These are phyloP conservation scores for Apiotrichum laibachii DNA, from an alignment of 1,284 basidiomycete species.

Conservation along the genomic window DNA sequence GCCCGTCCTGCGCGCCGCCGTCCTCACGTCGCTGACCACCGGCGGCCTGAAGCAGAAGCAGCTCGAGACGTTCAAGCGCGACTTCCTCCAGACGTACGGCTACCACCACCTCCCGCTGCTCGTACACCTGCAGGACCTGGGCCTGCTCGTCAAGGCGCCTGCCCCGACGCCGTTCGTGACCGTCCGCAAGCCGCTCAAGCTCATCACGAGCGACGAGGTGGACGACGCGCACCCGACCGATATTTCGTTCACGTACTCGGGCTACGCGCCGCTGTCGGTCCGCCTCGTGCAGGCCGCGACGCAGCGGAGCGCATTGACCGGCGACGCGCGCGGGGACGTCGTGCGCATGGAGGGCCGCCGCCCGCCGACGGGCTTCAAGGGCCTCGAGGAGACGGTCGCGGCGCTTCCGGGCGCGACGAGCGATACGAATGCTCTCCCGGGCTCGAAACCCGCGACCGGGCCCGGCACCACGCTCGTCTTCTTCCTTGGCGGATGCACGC, in stretches of 20 bases:
- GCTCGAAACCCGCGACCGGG: not conserved
- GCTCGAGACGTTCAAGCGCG: constrained; percentile 84
- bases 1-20: constrained; percentile 72
- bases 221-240: constrained; percentile 74
- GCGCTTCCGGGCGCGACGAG: constrained; percentile 80
- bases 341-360: constrained; percentile 23
- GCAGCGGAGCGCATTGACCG: constrained; percentile 74
- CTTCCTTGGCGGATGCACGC: constrained; percentile 98
- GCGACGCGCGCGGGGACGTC: constrained; percentile 51
- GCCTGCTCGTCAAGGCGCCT: constrained; percentile 57
- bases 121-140: constrained; percentile 70
- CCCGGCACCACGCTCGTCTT: constrained; percentile 80
- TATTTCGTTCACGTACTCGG: constrained; percentile 93
- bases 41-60: constrained; percentile 85
- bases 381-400: constrained; percentile 84
- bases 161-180: constrained; percentile 59
- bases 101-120: constrained; percentile 84
- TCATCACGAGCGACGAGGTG: constrained; percentile 79
- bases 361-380: constrained; percentile 91
- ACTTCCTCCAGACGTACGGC: constrained; percentile 92
- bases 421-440: constrained; percentile 58
- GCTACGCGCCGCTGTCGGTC: constrained; percentile 90
- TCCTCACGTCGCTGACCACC: constrained; percentile 75
- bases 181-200: constrained; percentile 78
- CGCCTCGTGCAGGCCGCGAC: constrained; percentile 88